phyloP scores from a whole-genome alignment of 2,329 filamentous ascomycete species.

The Xylariomycetidae sp. region DNA sequence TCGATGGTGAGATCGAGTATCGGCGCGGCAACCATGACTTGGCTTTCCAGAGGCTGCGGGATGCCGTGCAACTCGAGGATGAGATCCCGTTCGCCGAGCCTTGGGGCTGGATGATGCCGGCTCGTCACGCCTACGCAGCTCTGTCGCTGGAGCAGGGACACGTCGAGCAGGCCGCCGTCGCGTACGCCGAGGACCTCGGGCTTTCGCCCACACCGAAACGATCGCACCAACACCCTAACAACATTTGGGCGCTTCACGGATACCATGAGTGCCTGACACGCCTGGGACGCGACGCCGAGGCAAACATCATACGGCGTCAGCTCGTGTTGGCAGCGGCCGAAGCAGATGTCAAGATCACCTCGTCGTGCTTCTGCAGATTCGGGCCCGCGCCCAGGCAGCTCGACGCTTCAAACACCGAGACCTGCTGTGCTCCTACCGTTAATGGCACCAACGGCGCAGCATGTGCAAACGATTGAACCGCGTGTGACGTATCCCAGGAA shows the following conservation, averaged over 20 bases:
- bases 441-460: background rate
- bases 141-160: conserved; percentile 49
- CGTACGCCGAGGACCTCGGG: conserved; percentile 43
- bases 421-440: no score
- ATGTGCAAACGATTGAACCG: background rate
- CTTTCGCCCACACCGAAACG: conserved; percentile 44
- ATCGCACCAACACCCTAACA: conserved; percentile 51
- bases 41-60: conserved; percentile 45
- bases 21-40: conserved; percentile 43
- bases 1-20: conserved; percentile 57
- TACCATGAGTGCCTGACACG: conserved; percentile 52
- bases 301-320: background rate
- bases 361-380: conserved; percentile 5
- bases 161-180: conserved; percentile 36
- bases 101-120: conserved; percentile 58
- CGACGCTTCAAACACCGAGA: background rate
- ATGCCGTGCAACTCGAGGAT: conserved; percentile 46
- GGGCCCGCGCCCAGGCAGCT: no score
- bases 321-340: background rate
- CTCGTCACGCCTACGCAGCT: conserved; percentile 51
- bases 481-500: background rate
- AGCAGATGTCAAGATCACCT: conserved; percentile 2
- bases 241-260: conserved; percentile 57
- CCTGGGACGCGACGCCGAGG: conserved; percentile 29
- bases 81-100: conserved; percentile 51